phyloP scores from a whole-genome alignment of 257 asterid species.

The Dorcoceras hygrometricum region DNA sequence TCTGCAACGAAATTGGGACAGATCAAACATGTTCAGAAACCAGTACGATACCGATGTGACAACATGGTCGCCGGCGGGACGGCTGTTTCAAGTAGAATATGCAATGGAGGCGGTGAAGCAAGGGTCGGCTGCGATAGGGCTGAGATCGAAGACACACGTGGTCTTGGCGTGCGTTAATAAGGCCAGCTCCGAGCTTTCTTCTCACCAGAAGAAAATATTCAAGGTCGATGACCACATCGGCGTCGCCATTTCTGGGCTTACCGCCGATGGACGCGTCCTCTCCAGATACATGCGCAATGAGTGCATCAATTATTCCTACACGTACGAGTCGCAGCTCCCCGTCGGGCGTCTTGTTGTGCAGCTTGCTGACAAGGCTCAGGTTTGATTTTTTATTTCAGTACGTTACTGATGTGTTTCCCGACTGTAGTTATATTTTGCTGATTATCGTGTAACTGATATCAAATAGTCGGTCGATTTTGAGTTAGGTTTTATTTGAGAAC shows the following conservation, averaged over 20 bases:
- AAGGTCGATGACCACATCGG: conserved; percentile 99
- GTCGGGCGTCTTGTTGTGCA: conserved; percentile 97
- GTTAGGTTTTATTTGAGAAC: not conserved
- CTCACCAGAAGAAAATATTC: conserved; percentile 99
- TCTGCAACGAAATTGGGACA: not conserved
- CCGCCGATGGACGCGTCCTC: conserved; percentile 97
- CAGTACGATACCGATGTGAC: conserved; percentile 99
- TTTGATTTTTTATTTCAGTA: conserved; percentile 20
- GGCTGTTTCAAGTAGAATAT: conserved; percentile 91
- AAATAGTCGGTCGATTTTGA: not conserved
- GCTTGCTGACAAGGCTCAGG: conserved; percentile 99
- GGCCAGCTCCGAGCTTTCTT: conserved; percentile 87
- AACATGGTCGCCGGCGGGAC: conserved; percentile 98
- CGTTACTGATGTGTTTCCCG: not conserved
- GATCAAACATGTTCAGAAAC: conserved; percentile 63
- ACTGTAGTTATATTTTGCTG: not conserved
- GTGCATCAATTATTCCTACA: conserved; percentile 78
- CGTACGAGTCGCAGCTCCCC: conserved; percentile 85
- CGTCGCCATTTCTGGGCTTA: conserved; percentile 95
- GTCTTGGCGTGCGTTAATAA: conserved; percentile 85
- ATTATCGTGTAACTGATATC: not conserved
- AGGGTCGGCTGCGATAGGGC: conserved; percentile 96
- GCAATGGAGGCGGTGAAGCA: conserved; percentile 99
- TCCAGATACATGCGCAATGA: conserved; percentile 93
- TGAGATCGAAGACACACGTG: conserved; percentile 92